phyloP scores from a whole-genome alignment of 768 basidiomycete species.

The Naganishia friedmannii region DNA sequence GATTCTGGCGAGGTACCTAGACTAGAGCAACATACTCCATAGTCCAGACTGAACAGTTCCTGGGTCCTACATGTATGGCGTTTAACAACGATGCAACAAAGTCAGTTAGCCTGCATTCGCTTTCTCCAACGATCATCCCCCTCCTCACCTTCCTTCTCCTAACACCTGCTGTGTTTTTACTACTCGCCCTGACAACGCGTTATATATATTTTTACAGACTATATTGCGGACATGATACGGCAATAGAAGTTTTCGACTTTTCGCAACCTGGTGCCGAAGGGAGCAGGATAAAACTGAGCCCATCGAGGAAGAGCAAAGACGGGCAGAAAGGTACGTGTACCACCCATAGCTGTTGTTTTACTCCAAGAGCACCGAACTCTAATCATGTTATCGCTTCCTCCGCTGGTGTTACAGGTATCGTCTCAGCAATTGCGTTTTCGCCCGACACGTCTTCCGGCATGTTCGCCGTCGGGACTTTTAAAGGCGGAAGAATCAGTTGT shows the following conservation, averaged over 20 bases:
- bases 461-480: conserved; percentile 72
- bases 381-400: background rate
- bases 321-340: conserved; percentile 72
- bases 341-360: background rate
- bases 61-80: conserved; percentile 78
- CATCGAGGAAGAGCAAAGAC: conserved; percentile 72
- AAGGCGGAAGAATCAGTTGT: conserved; percentile 53
- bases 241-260: conserved; percentile 81
- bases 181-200: background rate
- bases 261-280: conserved; percentile 67
- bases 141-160: background rate
- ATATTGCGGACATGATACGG: conserved; percentile 81
- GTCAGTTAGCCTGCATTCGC: conserved; percentile 54
- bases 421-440: conserved; percentile 78
- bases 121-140: background rate
- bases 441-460: conserved; percentile 60
- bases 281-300: conserved; percentile 65
- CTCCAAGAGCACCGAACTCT: background rate
- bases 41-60: conserved; percentile 85
- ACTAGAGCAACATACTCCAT: conserved; percentile 87
- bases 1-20: conserved; percentile 53
- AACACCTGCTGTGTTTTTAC: background rate
- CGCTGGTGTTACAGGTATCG: conserved; percentile 63
- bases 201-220: conserved; percentile 56
- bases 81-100: conserved; percentile 69